phyloP scores from a whole-genome alignment of 2,329 filamentous ascomycete species.

The Scopulariopsis brevicaulis region DNA sequence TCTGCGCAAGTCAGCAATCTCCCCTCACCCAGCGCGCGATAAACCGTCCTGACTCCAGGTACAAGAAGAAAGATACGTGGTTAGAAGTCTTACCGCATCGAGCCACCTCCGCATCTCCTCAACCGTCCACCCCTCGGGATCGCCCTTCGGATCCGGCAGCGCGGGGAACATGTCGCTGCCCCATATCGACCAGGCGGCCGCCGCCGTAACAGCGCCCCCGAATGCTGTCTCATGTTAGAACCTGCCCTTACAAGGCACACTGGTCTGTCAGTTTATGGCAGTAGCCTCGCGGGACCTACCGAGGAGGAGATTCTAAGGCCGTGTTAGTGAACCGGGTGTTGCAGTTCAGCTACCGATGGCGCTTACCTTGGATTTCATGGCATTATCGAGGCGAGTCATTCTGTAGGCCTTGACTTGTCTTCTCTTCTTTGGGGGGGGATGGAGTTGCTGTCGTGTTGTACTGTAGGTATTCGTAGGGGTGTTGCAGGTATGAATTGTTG shows the following conservation, averaged over 20 bases:
- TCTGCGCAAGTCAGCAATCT: conserved; percentile 17
- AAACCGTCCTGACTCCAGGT: background rate
- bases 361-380: conserved; percentile 56
- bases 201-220: conserved; percentile 69
- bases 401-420: conserved; percentile 27
- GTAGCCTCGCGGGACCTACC: conserved; percentile 30
- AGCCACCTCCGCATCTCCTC: conserved; percentile 78
- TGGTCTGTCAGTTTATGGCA: background rate
- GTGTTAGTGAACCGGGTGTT: conserved; percentile 3
- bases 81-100: conserved; percentile 49
- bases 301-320: conserved; percentile 52
- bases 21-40: conserved; percentile 1
- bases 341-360: too few relatives aligned
- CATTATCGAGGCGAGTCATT: conserved; percentile 59
- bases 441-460: background rate
- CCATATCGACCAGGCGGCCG: conserved; percentile 76
- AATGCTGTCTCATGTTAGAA: conserved; percentile 43
- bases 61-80: background rate
- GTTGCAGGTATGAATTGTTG: background rate
- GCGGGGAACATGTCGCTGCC: conserved; percentile 74
- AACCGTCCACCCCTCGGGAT: conserved; percentile 60
- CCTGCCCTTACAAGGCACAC: background rate
- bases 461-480: background rate
- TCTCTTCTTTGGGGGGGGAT: background rate
- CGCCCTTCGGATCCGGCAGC: conserved; percentile 63